Base-by-base conservation (phyloP, 768 basidiomycete genomes). In the Calocybe indica region DNA sequence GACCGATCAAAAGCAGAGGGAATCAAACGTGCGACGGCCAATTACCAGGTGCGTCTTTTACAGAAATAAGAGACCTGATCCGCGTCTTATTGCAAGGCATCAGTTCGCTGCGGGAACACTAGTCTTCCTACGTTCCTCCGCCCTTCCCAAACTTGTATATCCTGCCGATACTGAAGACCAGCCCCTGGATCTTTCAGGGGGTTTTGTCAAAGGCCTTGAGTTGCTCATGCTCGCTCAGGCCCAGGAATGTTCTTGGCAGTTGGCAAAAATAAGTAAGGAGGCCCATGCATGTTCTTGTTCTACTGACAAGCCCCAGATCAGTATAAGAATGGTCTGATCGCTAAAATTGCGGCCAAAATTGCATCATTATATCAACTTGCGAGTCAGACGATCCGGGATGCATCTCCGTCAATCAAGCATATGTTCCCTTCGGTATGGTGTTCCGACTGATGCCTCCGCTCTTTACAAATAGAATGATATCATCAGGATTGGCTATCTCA, bases 171-270 rank as follows among this genome's bases (percentile, higher is more conserved):
- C 71, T 37, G 80, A 83, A 34, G 72, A 80, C n/a, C 58, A 62
- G 1, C 80, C 85, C 0, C 55, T 72, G 11, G 95, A 97, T 61
- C 73, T 96, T 28, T 76, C 83, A 0, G 65, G 68, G 22, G 58
- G 77, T 0, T 83, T 86, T 55, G 57, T 89, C 15, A 72, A 70
- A 40, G 73, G 80, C 28, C 59, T 96, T 37, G 81, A 89, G 58
- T 78, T 66, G 53, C 75, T 97, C 47, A 85, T 92, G 80, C 75
- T 94, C 5, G 92, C 92, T 0, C 92, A 97, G 64, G 94, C 93
- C 1, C 95, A 98, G 55, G 96, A 99, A 67, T 95, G 91, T 60
- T 91, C 83, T 37, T 98, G 94, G 94, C 93, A 95, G 61, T 79
- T 86, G 54, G 93, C 93, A 11, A 84, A 86, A 59, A 66, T 89